Evolutionary conservation across 768 basidiomycete genomes (phyloP), one percentile per base, ranked within the genome.

Genomic region (Lactifluus volemus): DNA sequence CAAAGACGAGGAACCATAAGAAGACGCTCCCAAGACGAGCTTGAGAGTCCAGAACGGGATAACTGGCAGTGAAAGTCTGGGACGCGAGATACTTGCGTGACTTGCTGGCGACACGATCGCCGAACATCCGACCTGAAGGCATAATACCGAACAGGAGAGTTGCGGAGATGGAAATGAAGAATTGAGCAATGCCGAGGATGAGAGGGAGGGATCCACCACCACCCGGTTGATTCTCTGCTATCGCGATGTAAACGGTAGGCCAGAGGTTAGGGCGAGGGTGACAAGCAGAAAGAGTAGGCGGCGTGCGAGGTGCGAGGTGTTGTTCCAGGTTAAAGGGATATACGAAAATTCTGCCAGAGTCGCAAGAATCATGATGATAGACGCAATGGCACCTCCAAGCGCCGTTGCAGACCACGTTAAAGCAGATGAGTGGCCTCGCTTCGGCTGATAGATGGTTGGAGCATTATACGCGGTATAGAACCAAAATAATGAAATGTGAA

Each of bases 271-370:
- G 39, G 79, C 96, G 55, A 99, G 86, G 19, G 93, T 93, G 73
- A 98, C 81, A 55, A 91, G 71, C 50, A 99, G 80, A 78, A 98
- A 97, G 59, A 96, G 69, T 12, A 98, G 78, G 10, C 96, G 88
- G 54, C 95, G 90, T 8, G 92, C 88, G 55, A 98, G 85, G 71
- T 98, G 96, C 5, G 93, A 94, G 32, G 94, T 92, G 75, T 98
- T 98, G 73, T 95, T 96, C 97, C 96, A 98, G 19, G 93, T 98
- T 1, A 92, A 90, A 1, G 97, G 97, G 73, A 99, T 96, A 75
- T 97, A 98, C 34, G 89, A 89, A 73, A 97, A 98, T 76, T 98
- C 97, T 60, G 87, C 85, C 52, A 97, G 78, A 9, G 97, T 98
- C 55, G 96, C 97, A 64, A 81, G 77, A 57, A 98, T 92, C 93